A percentile compares a stretch with the other conserved stretches of the same genome.
Conservation (phyloP, 768 basidiomycete species). For the Psilocybe sp. region DNA sequence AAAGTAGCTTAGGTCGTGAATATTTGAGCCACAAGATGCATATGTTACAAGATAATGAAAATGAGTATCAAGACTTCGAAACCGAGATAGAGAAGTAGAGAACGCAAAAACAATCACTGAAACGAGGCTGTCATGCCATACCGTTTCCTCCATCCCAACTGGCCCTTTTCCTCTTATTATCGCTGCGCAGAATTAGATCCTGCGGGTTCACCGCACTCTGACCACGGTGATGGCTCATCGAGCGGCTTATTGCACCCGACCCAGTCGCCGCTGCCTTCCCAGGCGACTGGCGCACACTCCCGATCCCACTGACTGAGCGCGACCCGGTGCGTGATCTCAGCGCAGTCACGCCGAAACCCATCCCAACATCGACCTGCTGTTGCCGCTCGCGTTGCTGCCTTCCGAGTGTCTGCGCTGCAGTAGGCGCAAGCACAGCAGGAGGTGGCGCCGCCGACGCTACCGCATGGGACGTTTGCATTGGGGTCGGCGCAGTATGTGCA, state of each 20-base stretch:
- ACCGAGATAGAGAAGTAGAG: no score
- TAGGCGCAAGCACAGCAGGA: neutral
- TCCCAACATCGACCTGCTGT: neutral
- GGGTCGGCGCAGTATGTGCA: no score
- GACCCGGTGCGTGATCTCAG: neutral
- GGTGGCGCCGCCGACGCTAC: no score
- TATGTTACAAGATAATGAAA: no score
- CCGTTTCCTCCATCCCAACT: constrained; percentile 40
- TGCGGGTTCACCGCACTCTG: constrained; percentile 43
- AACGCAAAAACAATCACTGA: no score
- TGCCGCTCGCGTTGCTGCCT: neutral
- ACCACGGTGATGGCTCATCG: constrained; percentile 39
- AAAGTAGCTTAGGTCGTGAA: no score
- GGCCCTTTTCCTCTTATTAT: constrained; percentile 38
- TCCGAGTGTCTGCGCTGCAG: neutral
- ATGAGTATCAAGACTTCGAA: no score
- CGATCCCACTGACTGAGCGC: neutral
- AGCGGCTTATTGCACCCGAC: constrained; percentile 16
- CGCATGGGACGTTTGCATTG: no score
- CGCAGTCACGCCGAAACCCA: no score
- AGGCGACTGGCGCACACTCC: neutral
- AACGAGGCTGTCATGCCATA: no score
- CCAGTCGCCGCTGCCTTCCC: constrained; percentile 7
- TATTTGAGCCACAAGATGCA: no score
- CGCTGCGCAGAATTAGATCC: constrained; percentile 31